These are phyloP conservation scores for Penicillium mononematosum DNA, from an alignment of 495 filamentous ascomycete genomes.

Conservation along the genomic window DNA sequence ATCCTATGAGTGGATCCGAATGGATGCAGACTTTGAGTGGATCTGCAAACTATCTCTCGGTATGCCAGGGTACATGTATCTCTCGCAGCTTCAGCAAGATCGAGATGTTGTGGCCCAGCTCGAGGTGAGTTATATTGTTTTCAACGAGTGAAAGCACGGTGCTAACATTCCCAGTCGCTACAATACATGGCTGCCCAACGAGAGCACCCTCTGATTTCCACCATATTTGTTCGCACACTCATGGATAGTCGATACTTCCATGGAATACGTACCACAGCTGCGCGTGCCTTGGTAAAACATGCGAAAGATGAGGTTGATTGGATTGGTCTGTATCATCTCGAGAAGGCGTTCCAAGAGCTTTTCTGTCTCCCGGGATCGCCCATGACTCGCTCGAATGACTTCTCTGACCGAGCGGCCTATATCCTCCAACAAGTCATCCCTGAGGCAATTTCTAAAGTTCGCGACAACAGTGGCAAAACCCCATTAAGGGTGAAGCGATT, in stretches of 20 bases:
- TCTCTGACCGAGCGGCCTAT: slow-evolving; percentile 78
- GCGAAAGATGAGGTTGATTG: slow-evolving; percentile 67
- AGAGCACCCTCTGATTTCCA: slow-evolving; percentile 73
- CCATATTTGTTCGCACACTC: slow-evolving; percentile 80
- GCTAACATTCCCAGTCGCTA: slow-evolving; percentile 45
- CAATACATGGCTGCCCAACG: slow-evolving; percentile 59
- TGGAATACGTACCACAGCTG: slow-evolving; percentile 82
- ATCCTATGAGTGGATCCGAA: slow-evolving; percentile 96
- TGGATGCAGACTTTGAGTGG: slow-evolving; percentile 99
- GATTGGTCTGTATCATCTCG: slow-evolving; percentile 80
- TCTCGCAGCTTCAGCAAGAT: slow-evolving; percentile 96
- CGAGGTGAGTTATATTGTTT: slow-evolving; percentile 50
- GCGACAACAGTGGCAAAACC: slow-evolving; percentile 72
- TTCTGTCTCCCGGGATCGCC: slow-evolving; percentile 74
- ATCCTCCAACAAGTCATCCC: slow-evolving; percentile 78
- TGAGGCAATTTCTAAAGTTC: slow-evolving; percentile 71
- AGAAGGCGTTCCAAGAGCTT: slow-evolving; percentile 78
- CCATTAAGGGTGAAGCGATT: slow-evolving; percentile 73
- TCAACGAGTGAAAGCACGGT: background rate
- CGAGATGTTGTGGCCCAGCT: slow-evolving; percentile 93
- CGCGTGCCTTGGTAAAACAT: slow-evolving; percentile 68
- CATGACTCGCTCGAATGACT: slow-evolving; percentile 86
- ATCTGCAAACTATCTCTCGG: slow-evolving; percentile 74
- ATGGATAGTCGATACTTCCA: slow-evolving; percentile 93
- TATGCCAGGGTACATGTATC: slow-evolving; percentile 93